Base-by-base conservation (phyloP, 2,329 filamentous ascomycete species). In the Dactylellina cionopaga region DNA sequence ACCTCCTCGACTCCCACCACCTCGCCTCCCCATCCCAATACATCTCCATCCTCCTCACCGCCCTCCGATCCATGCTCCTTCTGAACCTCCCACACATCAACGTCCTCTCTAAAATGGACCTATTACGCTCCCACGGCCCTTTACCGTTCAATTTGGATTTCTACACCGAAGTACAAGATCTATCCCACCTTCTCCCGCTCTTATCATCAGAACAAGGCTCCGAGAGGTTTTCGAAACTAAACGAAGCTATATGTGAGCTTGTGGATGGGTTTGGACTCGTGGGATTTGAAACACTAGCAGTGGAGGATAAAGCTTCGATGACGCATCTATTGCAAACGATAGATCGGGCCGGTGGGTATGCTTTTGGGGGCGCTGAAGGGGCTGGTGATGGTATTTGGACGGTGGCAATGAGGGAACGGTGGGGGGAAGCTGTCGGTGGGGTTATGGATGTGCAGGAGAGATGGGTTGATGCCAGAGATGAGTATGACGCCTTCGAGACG, bases 311-410 rank as follows among this genome's bases (percentile, higher is more conserved):
- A 80, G 91, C 90, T 81, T 96, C 91, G 79, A 97, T 99, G 92
- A 96, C 96, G 87, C 89, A 91, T 76, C 84, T 99, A 2, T 83
- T 99, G 55, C 88, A 90, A 46, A 89, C 94, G 0, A 93, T 99
- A 78, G 95, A 99, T 80, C 87, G 95, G 41, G 94, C 95, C 0
- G 90, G 92, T 7, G 95, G 95, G 0, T 98, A 98, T 81, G 90
- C 92, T 0, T 97, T 99, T 82, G 93, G 93, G 0, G 86, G 90
- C 3, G 90, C 92, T 0, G 92, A 97, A 79, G 94, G 92, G 1
- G 92, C 92, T 46, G 97, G 98, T 77, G 94, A 99, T 79, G 93
- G 90, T 5, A 87, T 99, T n/a, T 99, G 95, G 95, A 92, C 96
- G 78, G 89, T 98, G 44, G 92, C 95, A 1, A 96, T 98, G 88